These are phyloP conservation scores for Colletotrichum zoysiae DNA, from an alignment of 2,329 filamentous ascomycete species.

Conservation along the genomic window DNA sequence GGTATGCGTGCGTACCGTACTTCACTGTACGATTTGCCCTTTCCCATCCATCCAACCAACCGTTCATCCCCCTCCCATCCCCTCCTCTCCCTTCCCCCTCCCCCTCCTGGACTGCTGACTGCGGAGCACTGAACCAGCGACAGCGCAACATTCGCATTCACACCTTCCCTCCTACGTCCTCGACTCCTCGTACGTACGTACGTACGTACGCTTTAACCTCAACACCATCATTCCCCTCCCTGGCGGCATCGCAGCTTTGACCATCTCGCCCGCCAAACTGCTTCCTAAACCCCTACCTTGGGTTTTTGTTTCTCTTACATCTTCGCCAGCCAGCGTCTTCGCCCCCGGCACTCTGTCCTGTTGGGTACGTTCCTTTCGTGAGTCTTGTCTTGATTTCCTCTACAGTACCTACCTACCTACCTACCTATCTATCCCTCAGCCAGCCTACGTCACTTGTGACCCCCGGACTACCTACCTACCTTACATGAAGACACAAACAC, in stretches of 20 bases:
- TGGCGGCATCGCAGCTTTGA: slow-evolving; percentile 25
- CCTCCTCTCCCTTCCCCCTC: slow-evolving; percentile 6
- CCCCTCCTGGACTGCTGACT: slow-evolving; percentile 12
- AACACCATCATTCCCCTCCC: slow-evolving; percentile 16
- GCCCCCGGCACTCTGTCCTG: slow-evolving; percentile 15
- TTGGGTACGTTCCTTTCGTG: slow-evolving; percentile 38
- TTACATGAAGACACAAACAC: slow-evolving; percentile 14
- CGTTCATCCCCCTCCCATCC: slow-evolving; percentile 4
- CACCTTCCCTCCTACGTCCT: slow-evolving; percentile 12
- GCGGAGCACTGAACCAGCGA: slow-evolving; percentile 12
- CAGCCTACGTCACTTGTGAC: slow-evolving; percentile 37
- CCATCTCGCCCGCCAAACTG: slow-evolving; percentile 26
- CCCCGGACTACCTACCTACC: slow-evolving; percentile 7
- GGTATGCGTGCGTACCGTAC: not conserved
- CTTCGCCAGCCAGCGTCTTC: slow-evolving; percentile 8
- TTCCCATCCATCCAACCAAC: slow-evolving; percentile 9
- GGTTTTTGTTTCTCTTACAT: not conserved
- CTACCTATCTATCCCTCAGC: slow-evolving; percentile 23
- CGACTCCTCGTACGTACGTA: slow-evolving; percentile 1
- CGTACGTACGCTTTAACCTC: slow-evolving; percentile 3
- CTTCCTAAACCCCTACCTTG: not conserved
- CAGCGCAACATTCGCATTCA: slow-evolving; percentile 32
- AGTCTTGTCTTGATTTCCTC: slow-evolving; percentile 23
- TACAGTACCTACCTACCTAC: slow-evolving; percentile 22
- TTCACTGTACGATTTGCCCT: slow-evolving; percentile 12